Base-by-base conservation (phyloP, 1,139 yeast species). In the Ogataea hybrid region DNA sequence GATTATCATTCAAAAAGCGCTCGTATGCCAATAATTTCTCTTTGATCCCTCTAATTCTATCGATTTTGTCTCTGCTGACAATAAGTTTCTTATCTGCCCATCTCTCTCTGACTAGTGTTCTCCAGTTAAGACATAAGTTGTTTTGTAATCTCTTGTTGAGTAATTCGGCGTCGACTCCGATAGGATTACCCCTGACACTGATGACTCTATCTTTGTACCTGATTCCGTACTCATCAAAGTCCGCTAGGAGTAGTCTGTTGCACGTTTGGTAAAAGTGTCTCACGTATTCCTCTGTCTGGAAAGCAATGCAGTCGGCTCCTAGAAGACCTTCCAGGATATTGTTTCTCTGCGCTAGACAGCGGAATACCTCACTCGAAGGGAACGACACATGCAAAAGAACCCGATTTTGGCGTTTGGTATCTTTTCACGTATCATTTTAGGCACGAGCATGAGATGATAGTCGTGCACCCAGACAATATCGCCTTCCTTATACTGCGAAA, bases 241-340 rank as follows among this genome's bases (percentile, higher is more conserved):
- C 97, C 0, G 95, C 89, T 48, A 89, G 76, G 37, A 94, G 67
- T 35, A 94, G 69, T 44, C 96, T 72, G 52, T 85, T 87, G 55
- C 96, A 84, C 4, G 97, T 89, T 64, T 90, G 97, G 47, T 85
- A 67, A 63, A 94, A 94, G 64, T 92, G 98, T 56, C 96, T 79
- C 18, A 90, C 94, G 54, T 90, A 92, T 61, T 92, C 98, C 25
- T 82, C 81, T 9, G 94, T 89, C 63, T 92, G 98, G 69, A 92
- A 90, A 1, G 92, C 81, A 35, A 94, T 77, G 46, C 85, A 78
- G 56, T 89, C 87, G 2, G 97, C 90, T 4, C 96, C 97, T 35
- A 94, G 68, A 69, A 92, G 75, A 11, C 99, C 98, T 49, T 77
- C 75, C 18, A 94, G 69, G 16, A 94, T 71, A 22, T 77, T 77